Evolutionary conservation across 768 basidiomycete species (phyloP), one percentile per base, ranked within the genome.

Genomic region (Auricularia cornea): DNA sequence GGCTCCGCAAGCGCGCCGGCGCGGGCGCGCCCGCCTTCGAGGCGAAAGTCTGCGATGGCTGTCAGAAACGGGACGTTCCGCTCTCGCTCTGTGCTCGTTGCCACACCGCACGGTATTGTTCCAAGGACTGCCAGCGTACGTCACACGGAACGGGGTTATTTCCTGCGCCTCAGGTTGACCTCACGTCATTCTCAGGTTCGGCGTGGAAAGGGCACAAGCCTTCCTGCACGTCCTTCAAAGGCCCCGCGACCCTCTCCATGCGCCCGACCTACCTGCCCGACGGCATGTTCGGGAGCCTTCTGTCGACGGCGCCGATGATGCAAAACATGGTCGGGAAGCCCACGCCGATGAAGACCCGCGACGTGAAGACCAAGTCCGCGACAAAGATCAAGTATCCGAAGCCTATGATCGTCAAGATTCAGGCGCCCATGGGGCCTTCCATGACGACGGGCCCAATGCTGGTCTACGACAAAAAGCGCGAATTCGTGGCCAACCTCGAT

Each of bases 391-490:
- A 28, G 3, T 66, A 68, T 56, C 64, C 73, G 3, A 83, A 83
- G 71, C 70, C 68, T 40, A 70, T 84, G 65, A 70, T 84, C 60
- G 75, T 86, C 73, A 86, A 86, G 70, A 74, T 84, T 0, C 84
- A 86, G 66, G 72, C 82, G 0, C 80, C 83, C 0, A 72, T 48
- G 20, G 44, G 44, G 2, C 20, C 44, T 8, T 48, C 44, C 20
- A 48, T 66, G 28, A 63, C 66, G 4, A 40, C 60, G 16, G 44
- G 44, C 44, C 11, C 6, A 6, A 48, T 83, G 26, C 66, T 79
- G 33, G 75, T 85, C 30, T 86, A 84, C 66, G 81, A 77, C 59
- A 81, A 81, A 71, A 84, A 81, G 67, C 74, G 81, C 10, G 78
- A 84, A 62, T 80, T 87, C 40, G 74, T 80, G 4, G 85, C 84